phyloP scores from a whole-genome alignment of 2,329 filamentous ascomycete species.

The Paecilomyces sp. region DNA sequence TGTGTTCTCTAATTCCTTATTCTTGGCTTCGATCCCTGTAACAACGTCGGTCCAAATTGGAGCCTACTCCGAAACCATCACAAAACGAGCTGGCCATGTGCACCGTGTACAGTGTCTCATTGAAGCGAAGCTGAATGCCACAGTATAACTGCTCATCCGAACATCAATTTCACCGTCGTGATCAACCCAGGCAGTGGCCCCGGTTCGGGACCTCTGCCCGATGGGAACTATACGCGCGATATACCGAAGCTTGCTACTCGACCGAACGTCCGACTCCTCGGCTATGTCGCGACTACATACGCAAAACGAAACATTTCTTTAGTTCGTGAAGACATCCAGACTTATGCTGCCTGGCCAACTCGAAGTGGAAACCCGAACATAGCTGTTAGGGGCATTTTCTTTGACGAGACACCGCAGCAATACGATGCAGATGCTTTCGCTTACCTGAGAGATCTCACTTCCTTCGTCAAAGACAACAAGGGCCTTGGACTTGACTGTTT shows the following conservation, averaged over 20 bases:
- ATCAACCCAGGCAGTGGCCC: slow-evolving; percentile 44
- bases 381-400: slow-evolving; percentile 42
- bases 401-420: slow-evolving; percentile 40
- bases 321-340: slow-evolving; percentile 37
- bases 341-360: slow-evolving; percentile 38
- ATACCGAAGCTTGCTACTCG: slow-evolving; percentile 33
- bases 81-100: slow-evolving; percentile 6
- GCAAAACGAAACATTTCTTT: slow-evolving; percentile 31
- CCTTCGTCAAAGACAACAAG: slow-evolving; percentile 20
- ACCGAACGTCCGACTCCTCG: slow-evolving; percentile 44
- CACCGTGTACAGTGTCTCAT: neutral
- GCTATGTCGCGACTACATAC: slow-evolving; percentile 47
- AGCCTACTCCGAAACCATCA: slow-evolving; percentile 1
- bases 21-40: slow-evolving; percentile 1
- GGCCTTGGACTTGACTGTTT: slow-evolving; percentile 29
- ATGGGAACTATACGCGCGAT: slow-evolving; percentile 37
- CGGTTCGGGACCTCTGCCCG: slow-evolving; percentile 35
- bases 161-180: slow-evolving; percentile 43
- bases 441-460: slow-evolving; percentile 27
- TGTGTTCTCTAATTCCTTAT: neutral
- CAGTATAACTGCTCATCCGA: slow-evolving; percentile 31
- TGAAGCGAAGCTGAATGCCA: slow-evolving; percentile 15
- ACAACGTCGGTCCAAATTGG: neutral
- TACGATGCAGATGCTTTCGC: slow-evolving; percentile 22
- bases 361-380: slow-evolving; percentile 29